Base-by-base conservation (phyloP, 2,329 filamentous ascomycete species). In the Paraconiothyrium sp. region DNA sequence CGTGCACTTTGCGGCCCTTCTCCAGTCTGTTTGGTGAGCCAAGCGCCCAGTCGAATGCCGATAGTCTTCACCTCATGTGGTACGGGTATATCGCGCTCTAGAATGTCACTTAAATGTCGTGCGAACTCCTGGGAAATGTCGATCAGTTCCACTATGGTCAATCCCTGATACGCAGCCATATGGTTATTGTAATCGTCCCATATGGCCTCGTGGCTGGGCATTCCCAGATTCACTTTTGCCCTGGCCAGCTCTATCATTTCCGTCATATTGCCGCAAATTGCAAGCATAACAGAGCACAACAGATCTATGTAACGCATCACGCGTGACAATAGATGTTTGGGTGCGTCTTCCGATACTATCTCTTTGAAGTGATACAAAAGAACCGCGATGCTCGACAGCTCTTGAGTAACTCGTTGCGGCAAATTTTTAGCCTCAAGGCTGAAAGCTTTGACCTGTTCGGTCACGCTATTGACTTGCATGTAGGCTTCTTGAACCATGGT, bases 101-200 rank as follows among this genome's bases (percentile, higher is more conserved):
- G 56, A 4, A 69, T 63, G 22, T 67, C 61, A 6, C 69, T 65
- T 13, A 77, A 44, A 37, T 50, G 52, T 24, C 67, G 63, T 13
- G 66, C 61, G 51, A 77, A 76, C 13, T 67, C 44, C 34, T 61
- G 64, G 44, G 71, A 76, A 20, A 72, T 48, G n/a, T 60, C 39
- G 4, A 77, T 46, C 9, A 74, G 59, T 1, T 54, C 24, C 2
- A 58, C 57, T 9, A 75, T 58, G 61, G 67, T 54, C n/a, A 65
- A 47, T 4, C 64, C 64, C 48, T 73, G 62, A 13, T 27, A 64
- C 24, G 37, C 61, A 22, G 60, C 62, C 58, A 73, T 67, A 27
- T 73, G 63, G 8, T 58, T 34, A 34, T 73, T 72, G 63, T 67
- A 72, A 20, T 72, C 67, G 5, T 68, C 49, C 75, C 75, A 77